A percentile compares a stretch with the other conserved stretches of the same genome.
These are phyloP conservation scores for Lactarius sp. DNA, from an alignment of 768 basidiomycete genomes.

Conservation along the genomic window DNA sequence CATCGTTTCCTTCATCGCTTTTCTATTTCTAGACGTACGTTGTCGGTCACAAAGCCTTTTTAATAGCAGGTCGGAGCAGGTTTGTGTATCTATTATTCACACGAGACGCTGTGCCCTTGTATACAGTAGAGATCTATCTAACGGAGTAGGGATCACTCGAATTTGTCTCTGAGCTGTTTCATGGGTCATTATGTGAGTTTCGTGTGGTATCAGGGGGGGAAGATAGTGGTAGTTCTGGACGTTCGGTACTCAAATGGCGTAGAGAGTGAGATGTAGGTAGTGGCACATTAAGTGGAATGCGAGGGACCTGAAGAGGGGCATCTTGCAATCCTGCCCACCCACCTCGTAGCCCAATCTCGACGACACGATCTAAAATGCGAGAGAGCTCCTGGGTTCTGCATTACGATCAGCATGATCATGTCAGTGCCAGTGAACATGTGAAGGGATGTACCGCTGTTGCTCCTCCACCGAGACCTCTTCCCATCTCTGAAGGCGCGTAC, in stretches of 20 bases:
- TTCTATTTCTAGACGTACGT: conserved; percentile 5
- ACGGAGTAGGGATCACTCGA: not conserved
- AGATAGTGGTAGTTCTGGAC: not conserved
- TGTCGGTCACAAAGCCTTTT: not conserved
- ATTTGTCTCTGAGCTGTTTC: not conserved
- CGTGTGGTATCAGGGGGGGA: not conserved
- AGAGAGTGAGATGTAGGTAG: not conserved
- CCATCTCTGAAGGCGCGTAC: conserved; percentile 37
- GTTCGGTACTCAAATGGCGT: not conserved
- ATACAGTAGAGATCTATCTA: conserved; percentile 14
- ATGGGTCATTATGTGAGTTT: not conserved
- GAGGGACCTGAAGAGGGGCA: conserved; percentile 49
- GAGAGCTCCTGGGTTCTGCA: conserved; percentile 62
- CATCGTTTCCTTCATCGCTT: not conserved
- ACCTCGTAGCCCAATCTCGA: conserved; percentile 60
- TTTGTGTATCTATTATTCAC: conserved; percentile 10
- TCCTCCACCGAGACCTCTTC: conserved; percentile 45
- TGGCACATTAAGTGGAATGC: conserved; percentile 30
- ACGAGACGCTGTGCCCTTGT: not conserved
- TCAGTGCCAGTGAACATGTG: not conserved
- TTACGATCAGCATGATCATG: not conserved
- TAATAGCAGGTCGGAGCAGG: conserved; percentile 8
- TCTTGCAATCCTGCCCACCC: conserved; percentile 63
- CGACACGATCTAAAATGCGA: conserved; percentile 57
- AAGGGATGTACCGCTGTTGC: conserved; percentile 38